Conservation (phyloP, 305 asterid genomes). For the Fraxinus dipetala region DNA sequence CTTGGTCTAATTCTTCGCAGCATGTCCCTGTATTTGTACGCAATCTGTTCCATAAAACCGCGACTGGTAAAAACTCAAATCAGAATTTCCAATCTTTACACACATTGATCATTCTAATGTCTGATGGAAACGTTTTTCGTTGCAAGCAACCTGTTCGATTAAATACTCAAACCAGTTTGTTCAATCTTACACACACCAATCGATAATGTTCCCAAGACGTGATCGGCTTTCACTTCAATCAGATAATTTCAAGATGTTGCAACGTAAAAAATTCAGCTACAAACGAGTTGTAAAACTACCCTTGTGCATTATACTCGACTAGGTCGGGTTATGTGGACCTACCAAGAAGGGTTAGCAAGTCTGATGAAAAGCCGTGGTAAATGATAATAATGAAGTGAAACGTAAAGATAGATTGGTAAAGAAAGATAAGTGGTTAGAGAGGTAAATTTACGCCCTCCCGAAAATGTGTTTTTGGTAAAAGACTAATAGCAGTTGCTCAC, state of each 20-base stretch:
- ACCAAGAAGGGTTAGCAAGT: slow-evolving; percentile 44
- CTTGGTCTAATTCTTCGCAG: background rate
- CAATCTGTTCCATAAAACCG: background rate
- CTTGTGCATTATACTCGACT: slow-evolving; percentile 28
- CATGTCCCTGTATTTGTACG: background rate
- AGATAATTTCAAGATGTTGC: background rate
- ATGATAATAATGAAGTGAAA: slow-evolving; percentile 51
- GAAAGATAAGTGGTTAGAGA: slow-evolving; percentile 44
- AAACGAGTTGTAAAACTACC: background rate
- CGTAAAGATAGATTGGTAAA: slow-evolving; percentile 43
- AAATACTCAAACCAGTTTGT: slow-evolving; percentile 8
- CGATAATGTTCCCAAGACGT: slow-evolving; percentile 20
- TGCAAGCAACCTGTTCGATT: slow-evolving; percentile 26
- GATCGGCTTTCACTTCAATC: slow-evolving; percentile 3
- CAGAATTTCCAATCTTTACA: background rate
- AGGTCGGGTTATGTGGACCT: slow-evolving; percentile 22
- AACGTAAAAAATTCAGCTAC: background rate
- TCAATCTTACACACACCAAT: background rate
- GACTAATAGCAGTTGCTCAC: slow-evolving; percentile 63
- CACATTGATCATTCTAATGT: background rate
- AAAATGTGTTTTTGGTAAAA: slow-evolving; percentile 56
- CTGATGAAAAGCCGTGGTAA: slow-evolving; percentile 57
- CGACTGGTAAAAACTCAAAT: background rate
- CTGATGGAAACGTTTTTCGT: background rate
- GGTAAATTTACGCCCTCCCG: slow-evolving; percentile 46